These are phyloP conservation scores for Plasmopara halstedii DNA, from an alignment of 352 stramenopile species.

Conservation along the genomic window DNA sequence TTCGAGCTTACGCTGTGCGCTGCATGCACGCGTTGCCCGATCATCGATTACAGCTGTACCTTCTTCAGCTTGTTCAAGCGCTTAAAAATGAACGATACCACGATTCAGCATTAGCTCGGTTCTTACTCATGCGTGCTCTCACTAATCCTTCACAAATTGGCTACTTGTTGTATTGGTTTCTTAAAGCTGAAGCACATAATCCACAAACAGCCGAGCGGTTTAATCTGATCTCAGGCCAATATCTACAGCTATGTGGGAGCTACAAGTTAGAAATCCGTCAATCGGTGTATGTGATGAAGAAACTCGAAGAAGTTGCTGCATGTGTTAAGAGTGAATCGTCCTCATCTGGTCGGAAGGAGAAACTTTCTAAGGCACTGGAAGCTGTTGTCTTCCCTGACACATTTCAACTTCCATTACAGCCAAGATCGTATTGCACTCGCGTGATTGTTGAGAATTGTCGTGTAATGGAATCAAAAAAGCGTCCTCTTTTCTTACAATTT, in stretches of 20 bases:
- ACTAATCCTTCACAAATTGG: slow-evolving; percentile 72
- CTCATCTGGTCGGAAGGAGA: slow-evolving; percentile 29
- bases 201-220: slow-evolving; percentile 59
- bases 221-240: slow-evolving; percentile 61
- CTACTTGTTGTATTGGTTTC: slow-evolving; percentile 79
- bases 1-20: slow-evolving; percentile 88
- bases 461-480: slow-evolving; percentile 93
- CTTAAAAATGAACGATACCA: slow-evolving; percentile 83
- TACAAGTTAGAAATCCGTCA: slow-evolving; percentile 87
- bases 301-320: slow-evolving; percentile 71
- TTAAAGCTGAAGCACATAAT: slow-evolving; percentile 62
- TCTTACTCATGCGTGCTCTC: slow-evolving; percentile 66
- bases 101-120: slow-evolving; percentile 69
- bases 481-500: slow-evolving; percentile 85
- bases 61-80: slow-evolving; percentile 81
- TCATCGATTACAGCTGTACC: slow-evolving; percentile 79
- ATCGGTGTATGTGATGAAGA: slow-evolving; percentile 89
- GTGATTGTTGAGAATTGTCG: slow-evolving; percentile 79
- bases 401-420: slow-evolving; percentile 87
- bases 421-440: slow-evolving; percentile 65
- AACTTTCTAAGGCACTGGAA: slow-evolving; percentile 49
- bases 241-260: slow-evolving; percentile 82
- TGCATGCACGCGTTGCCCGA: slow-evolving; percentile 84
- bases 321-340: slow-evolving; percentile 54
- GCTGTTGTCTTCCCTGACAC: slow-evolving; percentile 62